Conservation (phyloP, 2,329 filamentous ascomycete genomes). For the Verticillium isaacii region DNA sequence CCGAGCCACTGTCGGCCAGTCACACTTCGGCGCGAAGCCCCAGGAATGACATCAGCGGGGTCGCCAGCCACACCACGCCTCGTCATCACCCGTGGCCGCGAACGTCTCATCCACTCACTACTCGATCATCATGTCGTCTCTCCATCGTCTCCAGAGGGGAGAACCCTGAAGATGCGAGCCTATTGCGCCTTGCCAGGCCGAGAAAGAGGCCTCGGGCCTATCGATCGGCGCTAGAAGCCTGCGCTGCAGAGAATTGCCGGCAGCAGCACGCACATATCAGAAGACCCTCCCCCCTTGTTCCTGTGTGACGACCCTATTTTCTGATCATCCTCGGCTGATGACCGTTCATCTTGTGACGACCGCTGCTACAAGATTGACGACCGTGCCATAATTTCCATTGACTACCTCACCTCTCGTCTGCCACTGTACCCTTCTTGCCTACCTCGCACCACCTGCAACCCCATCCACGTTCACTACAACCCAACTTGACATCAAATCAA, state of each 20-base stretch:
- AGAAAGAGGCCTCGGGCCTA: not conserved
- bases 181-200: not conserved
- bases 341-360: not conserved
- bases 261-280: not conserved
- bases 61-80: not conserved
- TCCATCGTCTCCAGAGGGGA: not conserved
- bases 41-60: constrained; percentile 1
- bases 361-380: not conserved
- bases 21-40: not conserved
- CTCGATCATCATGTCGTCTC: not conserved
- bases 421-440: not conserved
- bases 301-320: not conserved
- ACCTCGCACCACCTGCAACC: not conserved
- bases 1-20: not conserved
- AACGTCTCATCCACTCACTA: not conserved
- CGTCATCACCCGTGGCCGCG: not conserved
- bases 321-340: not conserved
- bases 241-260: not conserved
- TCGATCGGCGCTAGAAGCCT: not conserved
- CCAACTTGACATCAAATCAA: not conserved
- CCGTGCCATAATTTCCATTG: not conserved
- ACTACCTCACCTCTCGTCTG: not conserved
- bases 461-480: not conserved
- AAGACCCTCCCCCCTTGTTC: not conserved
- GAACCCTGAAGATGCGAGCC: not conserved